These are phyloP conservation scores for Monascus purpureus DNA, from an alignment of 495 filamentous ascomycete genomes.

Conservation along the genomic window DNA sequence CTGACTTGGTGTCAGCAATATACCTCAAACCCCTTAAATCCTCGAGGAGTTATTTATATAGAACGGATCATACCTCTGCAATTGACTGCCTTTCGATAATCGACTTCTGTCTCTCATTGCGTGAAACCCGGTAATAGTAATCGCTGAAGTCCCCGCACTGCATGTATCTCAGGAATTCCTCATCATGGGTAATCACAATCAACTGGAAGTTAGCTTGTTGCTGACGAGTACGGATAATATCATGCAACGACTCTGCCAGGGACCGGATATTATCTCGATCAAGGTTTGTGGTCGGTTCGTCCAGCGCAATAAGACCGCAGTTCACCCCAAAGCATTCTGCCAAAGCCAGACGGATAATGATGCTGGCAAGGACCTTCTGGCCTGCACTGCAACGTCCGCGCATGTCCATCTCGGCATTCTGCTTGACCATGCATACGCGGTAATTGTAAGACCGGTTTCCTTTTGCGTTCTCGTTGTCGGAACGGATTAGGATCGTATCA, in stretches of 20 bases:
- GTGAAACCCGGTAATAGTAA: constrained; percentile 71
- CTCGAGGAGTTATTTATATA: neutral
- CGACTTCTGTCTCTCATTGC: constrained; percentile 78
- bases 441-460: constrained; percentile 90
- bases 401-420: constrained; percentile 98
- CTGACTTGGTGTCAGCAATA: constrained; percentile 6
- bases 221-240: constrained; percentile 74
- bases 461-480: constrained; percentile 62
- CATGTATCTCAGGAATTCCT: constrained; percentile 91
- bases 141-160: constrained; percentile 89
- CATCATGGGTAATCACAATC: constrained; percentile 98
- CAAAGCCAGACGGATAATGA: constrained; percentile 93
- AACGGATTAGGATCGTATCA: constrained; percentile 88
- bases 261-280: constrained; percentile 88
- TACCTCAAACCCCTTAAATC: no score
- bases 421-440: constrained; percentile 96
- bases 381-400: constrained; percentile 92
- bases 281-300: constrained; percentile 96
- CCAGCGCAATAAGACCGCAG: constrained; percentile 91
- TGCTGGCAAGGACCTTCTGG: constrained; percentile 90
- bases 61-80: constrained; percentile 28
- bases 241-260: constrained; percentile 69
- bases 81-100: constrained; percentile 64
- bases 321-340: constrained; percentile 96
- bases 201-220: constrained; percentile 91